Conservation (phyloP, 495 filamentous ascomycete genomes). For the Daldinia caldariorum region DNA sequence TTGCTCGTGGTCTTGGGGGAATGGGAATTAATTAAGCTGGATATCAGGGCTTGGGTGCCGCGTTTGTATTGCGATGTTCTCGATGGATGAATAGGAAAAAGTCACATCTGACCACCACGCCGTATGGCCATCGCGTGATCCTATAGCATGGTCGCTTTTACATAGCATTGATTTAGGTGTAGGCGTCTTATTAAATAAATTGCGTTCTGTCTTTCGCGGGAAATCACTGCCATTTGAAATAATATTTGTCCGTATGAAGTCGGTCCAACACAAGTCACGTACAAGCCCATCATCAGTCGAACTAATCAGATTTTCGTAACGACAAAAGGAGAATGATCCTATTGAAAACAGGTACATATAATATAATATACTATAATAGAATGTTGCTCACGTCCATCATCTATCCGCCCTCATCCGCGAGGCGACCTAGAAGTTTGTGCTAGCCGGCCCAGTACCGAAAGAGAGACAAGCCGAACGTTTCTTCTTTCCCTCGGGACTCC, state of each 20-base stretch:
- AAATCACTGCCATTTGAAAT: not conserved
- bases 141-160: not conserved
- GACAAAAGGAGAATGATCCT: slow-evolving; percentile 30
- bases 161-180: not conserved
- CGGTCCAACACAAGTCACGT: slow-evolving; percentile 4
- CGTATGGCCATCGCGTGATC: slow-evolving; percentile 18
- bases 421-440: slow-evolving; percentile 34
- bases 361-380: slow-evolving; percentile 14
- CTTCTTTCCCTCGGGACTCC: slow-evolving; percentile 10
- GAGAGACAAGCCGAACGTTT: slow-evolving; percentile 27
- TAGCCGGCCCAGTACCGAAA: slow-evolving; percentile 17
- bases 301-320: slow-evolving; percentile 14
- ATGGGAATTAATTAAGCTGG: slow-evolving; percentile 40
- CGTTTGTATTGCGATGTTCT: not conserved
- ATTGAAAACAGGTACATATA: slow-evolving; percentile 38
- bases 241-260: not conserved
- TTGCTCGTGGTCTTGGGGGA: slow-evolving; percentile 30
- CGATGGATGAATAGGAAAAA: not conserved
- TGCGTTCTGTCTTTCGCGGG: not conserved
- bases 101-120: slow-evolving; percentile 10
- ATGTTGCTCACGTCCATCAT: slow-evolving; percentile 19
- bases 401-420: slow-evolving; percentile 29
- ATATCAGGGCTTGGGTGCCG: not conserved
- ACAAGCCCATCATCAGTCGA: not conserved
- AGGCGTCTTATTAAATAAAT: slow-evolving; percentile 11